Base-by-base conservation (phyloP, 495 filamentous ascomycete species). In the Tirmania nivea region DNA sequence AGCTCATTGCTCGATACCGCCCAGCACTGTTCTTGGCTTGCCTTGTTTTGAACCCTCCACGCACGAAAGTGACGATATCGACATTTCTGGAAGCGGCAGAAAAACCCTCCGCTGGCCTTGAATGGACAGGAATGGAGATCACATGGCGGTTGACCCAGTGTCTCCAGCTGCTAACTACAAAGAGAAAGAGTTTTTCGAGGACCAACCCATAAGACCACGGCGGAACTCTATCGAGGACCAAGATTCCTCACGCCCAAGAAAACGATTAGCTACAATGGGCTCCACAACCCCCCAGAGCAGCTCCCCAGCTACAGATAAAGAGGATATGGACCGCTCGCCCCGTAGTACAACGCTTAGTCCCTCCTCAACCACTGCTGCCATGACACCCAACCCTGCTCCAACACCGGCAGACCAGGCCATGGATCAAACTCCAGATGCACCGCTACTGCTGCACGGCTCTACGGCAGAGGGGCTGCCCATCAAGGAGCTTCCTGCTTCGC, bases 211-310 rank as follows among this genome's bases (percentile, higher is more conserved):
- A 50, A 59, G 62, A 48, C 62, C 62, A 52, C 62, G 62, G 49
- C 60, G 62, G 54, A 65, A 65, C 58, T 65, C 62, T 11, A 64
- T 52, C 56, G 62, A 65, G 56, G 62, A 65, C 60, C 61, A 59
- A 54, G 62, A 65, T 45, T 57, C 59, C 42, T 51, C 62, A 16
- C 54, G 62, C 36, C 62, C 62, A 19, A 56, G 62, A 36, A 65
- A 65, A 57, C 56, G 62, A 48, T 54, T 60, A 55, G 62, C 62
- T 55, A 62, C 62, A 16, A 65, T 65, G 62, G 62, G 8, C 56
- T 56, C 56, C 52, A 58, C 35, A 56, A 64, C 51, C 58, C 64
- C 55, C 39, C 53, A 54, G 56, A 6, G 48, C 16, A 50, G 48
- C 21, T 50, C n/a, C n/a, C n/a, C 16, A n/a, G n/a, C n/a, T 12